phyloP scores from a whole-genome alignment of 2,329 filamentous ascomycete species.

The Myriosclerotinia duriaeana region DNA sequence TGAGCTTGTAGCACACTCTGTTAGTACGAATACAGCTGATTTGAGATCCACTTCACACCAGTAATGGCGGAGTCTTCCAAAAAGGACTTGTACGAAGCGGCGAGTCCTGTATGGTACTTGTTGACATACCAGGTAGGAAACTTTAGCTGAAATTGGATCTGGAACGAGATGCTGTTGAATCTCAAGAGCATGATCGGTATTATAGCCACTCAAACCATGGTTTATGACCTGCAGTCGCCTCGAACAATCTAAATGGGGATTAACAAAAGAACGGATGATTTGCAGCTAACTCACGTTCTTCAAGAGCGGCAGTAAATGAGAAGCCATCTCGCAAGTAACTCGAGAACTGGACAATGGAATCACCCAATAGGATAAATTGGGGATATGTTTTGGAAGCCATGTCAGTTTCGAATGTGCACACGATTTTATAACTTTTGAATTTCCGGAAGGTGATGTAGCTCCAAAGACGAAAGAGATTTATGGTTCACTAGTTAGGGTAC shows the following conservation, averaged over 20 bases:
- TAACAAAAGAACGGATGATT: conserved; percentile 20
- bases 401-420: not conserved
- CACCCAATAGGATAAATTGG: conserved; percentile 82
- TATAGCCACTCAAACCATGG: conserved; percentile 81
- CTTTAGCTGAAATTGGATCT: conserved; percentile 57
- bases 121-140: conserved; percentile 58
- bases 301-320: conserved; percentile 68
- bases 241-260: conserved; percentile 59
- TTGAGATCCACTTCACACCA: not conserved
- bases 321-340: conserved; percentile 65
- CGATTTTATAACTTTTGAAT: no score
- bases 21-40: not conserved
- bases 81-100: not conserved
- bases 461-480: no score
- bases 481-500: no score
- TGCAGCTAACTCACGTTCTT: conserved; percentile 32
- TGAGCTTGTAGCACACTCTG: conserved; percentile 33
- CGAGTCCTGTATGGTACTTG: conserved; percentile 16
- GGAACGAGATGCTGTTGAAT: conserved; percentile 71
- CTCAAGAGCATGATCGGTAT: conserved; percentile 69
- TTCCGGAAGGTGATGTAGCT: no score
- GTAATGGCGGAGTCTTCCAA: not conserved
- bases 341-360: conserved; percentile 78
- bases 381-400: conserved; percentile 20
- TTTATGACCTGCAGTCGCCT: conserved; percentile 84